These are phyloP conservation scores for Guyanaporus albipodus DNA, from an alignment of 768 basidiomycete species.

Conservation along the genomic window DNA sequence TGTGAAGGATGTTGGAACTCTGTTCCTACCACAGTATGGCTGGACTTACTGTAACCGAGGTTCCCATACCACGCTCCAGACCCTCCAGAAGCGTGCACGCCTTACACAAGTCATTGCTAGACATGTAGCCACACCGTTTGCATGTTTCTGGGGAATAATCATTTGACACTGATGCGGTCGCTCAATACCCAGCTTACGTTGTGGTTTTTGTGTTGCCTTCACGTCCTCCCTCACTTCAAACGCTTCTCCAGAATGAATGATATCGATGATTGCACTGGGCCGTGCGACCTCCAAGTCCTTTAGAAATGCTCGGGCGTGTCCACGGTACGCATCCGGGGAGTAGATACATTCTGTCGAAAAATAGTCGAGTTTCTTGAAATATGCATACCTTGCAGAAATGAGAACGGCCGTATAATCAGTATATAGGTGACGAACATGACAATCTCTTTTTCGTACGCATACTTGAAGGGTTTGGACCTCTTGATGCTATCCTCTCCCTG, in stretches of 20 bases:
- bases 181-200: constrained; percentile 54
- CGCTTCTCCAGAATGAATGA: constrained; percentile 93
- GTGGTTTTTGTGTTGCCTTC: constrained; percentile 76
- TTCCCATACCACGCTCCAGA: constrained; percentile 77
- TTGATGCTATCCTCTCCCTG: constrained; percentile 96
- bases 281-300: constrained; percentile 94
- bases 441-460: constrained; percentile 99
- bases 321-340: constrained; percentile 97
- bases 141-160: constrained; percentile 65
- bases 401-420: constrained; percentile 8
- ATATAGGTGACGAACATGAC: constrained; percentile 64
- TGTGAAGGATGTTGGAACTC: constrained; percentile 28
- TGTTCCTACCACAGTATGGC: background rate
- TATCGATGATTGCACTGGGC: constrained; percentile 95
- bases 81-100: constrained; percentile 90
- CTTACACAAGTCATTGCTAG: constrained; percentile 95
- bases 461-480: constrained; percentile 99
- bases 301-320: constrained; percentile 89
- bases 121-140: constrained; percentile 90
- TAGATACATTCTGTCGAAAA: constrained; percentile 99
- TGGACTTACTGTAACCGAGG: constrained; percentile 53
- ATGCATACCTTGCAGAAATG: constrained; percentile 76
- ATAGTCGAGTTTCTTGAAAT: constrained; percentile 98
- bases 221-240: constrained; percentile 84
- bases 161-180: background rate